Base-by-base conservation (phyloP, 2,329 filamentous ascomycete genomes). In the Fusarium dlaminii region DNA sequence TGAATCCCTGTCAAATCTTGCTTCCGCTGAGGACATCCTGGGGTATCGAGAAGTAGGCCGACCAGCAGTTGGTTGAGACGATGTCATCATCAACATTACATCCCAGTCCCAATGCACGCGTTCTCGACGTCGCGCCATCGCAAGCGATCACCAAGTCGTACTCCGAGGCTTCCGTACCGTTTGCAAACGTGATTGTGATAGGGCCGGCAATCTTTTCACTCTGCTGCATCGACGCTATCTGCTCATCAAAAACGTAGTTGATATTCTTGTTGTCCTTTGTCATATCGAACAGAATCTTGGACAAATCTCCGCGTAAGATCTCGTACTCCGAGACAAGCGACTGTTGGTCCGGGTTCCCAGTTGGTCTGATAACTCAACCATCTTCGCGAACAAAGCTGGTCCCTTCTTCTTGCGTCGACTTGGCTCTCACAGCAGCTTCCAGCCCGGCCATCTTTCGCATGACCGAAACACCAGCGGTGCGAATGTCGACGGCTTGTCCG, bases 31-130 rank as follows among this genome's bases (percentile, higher is more conserved):
- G 76, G 11, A 87, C 61, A 60, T 86, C 83, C 27, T 81, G 55
- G 2, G 78, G n/a, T 5, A 83, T 80, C 14, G 83, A 80, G 72
- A 84, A 88, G 69, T 80, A 87, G 0, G 84, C 83, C 0, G 80
- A 78, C 83, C 84, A 87, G 65, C 59, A 72, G 69, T 85, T 83
- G 13, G 65, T 69, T 7, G 65, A 43, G 5, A 69, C 11, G 15
- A 69, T 40, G 13, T 54, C 27, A 36, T 69, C 43, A 6, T 51
- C 49, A 13, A 64, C 65, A 20, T 51, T 30, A 11, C 66, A 51
- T 13, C 66, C 66, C 12, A 69, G 30, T 5, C 66, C 66, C 22
- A 69, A 9, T 2, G 43, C 65, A 1, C 66, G 65, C n/a, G 57
- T 69, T 17, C 65, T 63, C 2, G 66, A 69, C 3, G 49, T 64